Percentiles rank a stretch among this genome's conserved stretches.
Conservation (phyloP, 2,329 filamentous ascomycete species). For the Septoria linicola region DNA sequence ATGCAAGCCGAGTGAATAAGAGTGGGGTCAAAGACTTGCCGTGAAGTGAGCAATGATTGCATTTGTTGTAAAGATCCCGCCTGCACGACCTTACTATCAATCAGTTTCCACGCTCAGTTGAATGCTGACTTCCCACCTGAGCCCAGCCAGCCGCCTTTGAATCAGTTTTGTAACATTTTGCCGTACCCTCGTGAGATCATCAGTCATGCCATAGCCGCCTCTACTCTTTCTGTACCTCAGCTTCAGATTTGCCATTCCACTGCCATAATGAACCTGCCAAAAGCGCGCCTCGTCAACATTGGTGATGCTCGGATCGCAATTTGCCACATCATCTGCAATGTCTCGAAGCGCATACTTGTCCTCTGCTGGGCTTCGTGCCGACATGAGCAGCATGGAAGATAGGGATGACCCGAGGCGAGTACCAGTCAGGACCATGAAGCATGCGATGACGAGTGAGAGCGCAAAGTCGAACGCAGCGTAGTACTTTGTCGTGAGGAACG, state of each 20-base stretch:
- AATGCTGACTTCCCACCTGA: conserved; percentile 90
- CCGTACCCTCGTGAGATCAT: conserved; percentile 69
- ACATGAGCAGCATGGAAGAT: conserved; percentile 95
- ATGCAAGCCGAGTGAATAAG: no score
- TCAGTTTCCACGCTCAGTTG: conserved; percentile 58
- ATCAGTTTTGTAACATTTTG: conserved; percentile 75
- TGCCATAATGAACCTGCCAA: conserved; percentile 97
- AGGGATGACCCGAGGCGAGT: conserved; percentile 79
- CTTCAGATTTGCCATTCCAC: conserved; percentile 94
- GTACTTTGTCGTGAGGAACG: conserved; percentile 75
- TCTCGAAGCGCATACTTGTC: conserved; percentile 58
- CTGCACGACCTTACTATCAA: conserved; percentile 1
- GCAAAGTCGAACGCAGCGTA: conserved; percentile 80
- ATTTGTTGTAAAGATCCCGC: not conserved
- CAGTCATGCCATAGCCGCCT: conserved; percentile 57
- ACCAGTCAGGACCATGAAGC: conserved; percentile 86
- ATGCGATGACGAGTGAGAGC: conserved; percentile 77
- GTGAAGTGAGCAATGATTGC: not conserved
- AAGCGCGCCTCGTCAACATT: conserved; percentile 88
- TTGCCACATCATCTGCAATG: conserved; percentile 75
- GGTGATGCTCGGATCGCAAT: conserved; percentile 71
- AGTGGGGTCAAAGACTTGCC: no score
- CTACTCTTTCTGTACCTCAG: conserved; percentile 63
- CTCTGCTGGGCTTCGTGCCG: conserved; percentile 54
- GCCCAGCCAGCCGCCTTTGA: conserved; percentile 78